Base-by-base conservation (phyloP, 129 eudicot genomes). In the Solidago caesia region DNA sequence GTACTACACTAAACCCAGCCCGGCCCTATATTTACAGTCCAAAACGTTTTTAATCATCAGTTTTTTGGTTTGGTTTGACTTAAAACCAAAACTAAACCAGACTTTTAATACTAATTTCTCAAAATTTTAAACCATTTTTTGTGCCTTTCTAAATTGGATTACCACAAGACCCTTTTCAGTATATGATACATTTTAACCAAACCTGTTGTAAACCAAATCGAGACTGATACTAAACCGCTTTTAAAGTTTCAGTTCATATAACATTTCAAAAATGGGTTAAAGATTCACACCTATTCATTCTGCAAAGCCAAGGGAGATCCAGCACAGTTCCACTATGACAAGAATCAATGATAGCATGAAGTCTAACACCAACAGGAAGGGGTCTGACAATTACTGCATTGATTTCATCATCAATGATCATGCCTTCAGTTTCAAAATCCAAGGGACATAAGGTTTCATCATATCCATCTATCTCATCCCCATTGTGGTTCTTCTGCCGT, bases 301-400 rank as follows among this genome's bases (percentile, higher is more conserved):
- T 84, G 81, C 97, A 94, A 67, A 90, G 97, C 61, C 69, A 89
- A 33, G 97, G 96, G 46, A 95, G 87, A 72, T 95, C 99, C 56
- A 95, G 85, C 27, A 87, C 96, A 44, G 99, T 95, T 8, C 99
- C 99, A 72, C 99, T 95, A 64, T 95, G 99, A 78, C 99, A 95
- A 62, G 99, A 82, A 84, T 95, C 99, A 43, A 95, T 85, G 43
- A 95, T 87, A n/a, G 99, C 96, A 75, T 95, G 99, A 71, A 95
- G 99, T 82, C 82, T 91, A 60, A 77, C 99, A 15, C 99, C 97
- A 7, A 55, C 63, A 11, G 92, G 91, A 76, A 95, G 89, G 77
- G 97, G 96, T 68, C 84, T 89, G 61, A 95, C 96, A 33, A 95
- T 77, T 55, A 84, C 73, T 61, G 87, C 86, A 67, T 95, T 95